Evolutionary conservation across 306 rosid species (phyloP), one percentile per base, ranked within the genome.

Genomic region (Trichosanthes truncata): DNA sequence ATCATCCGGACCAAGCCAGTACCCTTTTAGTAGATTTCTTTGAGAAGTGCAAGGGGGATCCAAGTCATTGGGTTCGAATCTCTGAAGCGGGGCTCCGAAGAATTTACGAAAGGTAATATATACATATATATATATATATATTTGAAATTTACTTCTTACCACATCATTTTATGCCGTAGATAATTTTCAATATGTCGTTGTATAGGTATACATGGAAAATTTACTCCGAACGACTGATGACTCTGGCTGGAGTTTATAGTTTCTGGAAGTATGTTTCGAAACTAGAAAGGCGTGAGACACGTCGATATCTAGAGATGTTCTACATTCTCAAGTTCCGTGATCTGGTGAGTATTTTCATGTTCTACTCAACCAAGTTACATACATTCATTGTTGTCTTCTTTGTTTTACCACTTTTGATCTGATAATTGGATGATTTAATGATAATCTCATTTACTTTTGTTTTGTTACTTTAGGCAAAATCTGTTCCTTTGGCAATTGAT

Each of bases 231-330:
- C 89, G 97, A 84, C 88, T 95, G 57, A 87, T 95, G 99, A 91
- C 97, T 7, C 81, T 91, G 81, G 97, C 97, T 1, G 97, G 97
- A 79, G 99, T 95, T 55, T 93, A 95, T 75, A 80, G 96, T 77
- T 95, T 95, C 89, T 93, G 99, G 99, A 95, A 95, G 86, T 82
- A 91, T 51, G 99, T 89, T 73, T 95, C 97, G 31, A 95, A 95
- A 80, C 88, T 95, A 5, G 97, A 95, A 76, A 89, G 99, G 87
- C 97, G 82, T 0, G 97, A 93, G 86, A 93, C 94, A 29, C 91
- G 94, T 6, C 84, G 96, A 40, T 95, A 95, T 84, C 91, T 95
- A 2, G 99, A 95, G 89, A 93, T 95, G 99, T 93, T 95, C 89
- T 93, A 93, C 87, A 89, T 91, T 77, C 96, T 95, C 4, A 93